Evolutionary conservation across 169 alveolate genomes (phyloP).

Genomic region (Cryptosporidium bovis): DNA sequence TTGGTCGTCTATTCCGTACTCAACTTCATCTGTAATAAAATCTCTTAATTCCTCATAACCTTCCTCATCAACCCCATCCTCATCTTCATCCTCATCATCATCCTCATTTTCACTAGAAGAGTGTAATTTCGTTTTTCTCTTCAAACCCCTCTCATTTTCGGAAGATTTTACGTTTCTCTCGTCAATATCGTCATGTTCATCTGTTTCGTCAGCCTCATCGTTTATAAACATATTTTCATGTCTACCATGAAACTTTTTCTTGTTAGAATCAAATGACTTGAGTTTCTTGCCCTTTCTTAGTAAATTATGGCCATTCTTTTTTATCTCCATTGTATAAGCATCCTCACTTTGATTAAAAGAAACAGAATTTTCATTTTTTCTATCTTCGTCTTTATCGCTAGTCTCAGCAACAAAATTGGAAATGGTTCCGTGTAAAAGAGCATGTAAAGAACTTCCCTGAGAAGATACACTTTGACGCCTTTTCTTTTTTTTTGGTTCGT

Average conservation of each 20-base stretch:
- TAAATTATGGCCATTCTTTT: background rate
- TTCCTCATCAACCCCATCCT: constrained; percentile 46
- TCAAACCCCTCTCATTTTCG: constrained; percentile 8
- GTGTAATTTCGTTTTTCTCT: constrained; percentile 11
- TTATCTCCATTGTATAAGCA: background rate
- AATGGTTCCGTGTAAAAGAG: background rate
- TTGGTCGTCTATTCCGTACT: constrained; percentile 41
- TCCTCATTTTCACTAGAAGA: constrained; percentile 60
- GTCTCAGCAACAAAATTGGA: background rate
- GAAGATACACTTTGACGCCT: constrained; percentile 31
- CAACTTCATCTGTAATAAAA: constrained; percentile 53
- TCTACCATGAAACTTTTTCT: background rate
- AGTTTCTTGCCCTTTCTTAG: background rate
- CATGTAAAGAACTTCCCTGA: constrained; percentile 13
- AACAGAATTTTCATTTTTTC: background rate
- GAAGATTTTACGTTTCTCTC: background rate
- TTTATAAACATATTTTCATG: constrained; percentile 13
- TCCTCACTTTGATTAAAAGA: background rate
- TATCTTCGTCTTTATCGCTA: background rate
- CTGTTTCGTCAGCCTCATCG: constrained; percentile 64
- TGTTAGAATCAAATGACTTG: background rate
- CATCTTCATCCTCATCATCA: constrained; percentile 38
- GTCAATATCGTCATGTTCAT: constrained; percentile 9
- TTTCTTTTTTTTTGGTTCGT: constrained; percentile 49
- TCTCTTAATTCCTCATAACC: constrained; percentile 21